These are phyloP conservation scores for Sarocladium strictum DNA, from an alignment of 2,329 filamentous ascomycete species.

Conservation along the genomic window DNA sequence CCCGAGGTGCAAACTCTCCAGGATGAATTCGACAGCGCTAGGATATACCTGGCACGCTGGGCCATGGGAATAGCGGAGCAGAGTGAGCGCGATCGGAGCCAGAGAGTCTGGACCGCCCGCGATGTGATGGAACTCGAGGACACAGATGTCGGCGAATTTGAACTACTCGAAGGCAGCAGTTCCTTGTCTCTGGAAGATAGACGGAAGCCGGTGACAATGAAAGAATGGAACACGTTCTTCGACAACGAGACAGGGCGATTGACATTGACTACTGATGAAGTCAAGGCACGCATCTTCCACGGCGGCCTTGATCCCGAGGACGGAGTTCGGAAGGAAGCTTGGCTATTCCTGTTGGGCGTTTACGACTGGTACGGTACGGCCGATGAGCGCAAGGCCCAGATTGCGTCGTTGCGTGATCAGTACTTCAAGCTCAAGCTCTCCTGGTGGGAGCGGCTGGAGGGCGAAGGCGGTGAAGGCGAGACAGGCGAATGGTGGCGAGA, in stretches of 20 bases:
- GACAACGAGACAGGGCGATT: slow-evolving; percentile 68
- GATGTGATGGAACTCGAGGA: slow-evolving; percentile 93
- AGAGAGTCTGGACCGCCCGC: slow-evolving; percentile 86
- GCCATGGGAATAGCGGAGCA: slow-evolving; percentile 99
- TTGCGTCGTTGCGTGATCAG: slow-evolving; percentile 83
- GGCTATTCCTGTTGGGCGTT: slow-evolving; percentile 88
- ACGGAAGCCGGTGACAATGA: slow-evolving; percentile 68
- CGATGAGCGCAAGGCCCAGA: slow-evolving; percentile 76
- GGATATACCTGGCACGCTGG: slow-evolving; percentile 92
- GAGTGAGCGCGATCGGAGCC: slow-evolving; percentile 78
- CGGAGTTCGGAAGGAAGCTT: slow-evolving; percentile 91
- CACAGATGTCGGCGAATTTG: slow-evolving; percentile 91
- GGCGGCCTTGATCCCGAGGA: slow-evolving; percentile 85
- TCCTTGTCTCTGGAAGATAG: slow-evolving; percentile 70
- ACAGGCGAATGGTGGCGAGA: slow-evolving; percentile 96
- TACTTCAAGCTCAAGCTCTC: slow-evolving; percentile 89
- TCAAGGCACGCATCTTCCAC: slow-evolving; percentile 96
- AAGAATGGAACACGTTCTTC: slow-evolving; percentile 91
- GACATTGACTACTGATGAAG: slow-evolving; percentile 78
- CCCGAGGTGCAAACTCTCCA: slow-evolving; percentile 93
- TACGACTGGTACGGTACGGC: slow-evolving; percentile 87
- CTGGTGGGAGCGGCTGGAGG: slow-evolving; percentile 93
- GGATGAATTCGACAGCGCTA: slow-evolving; percentile 94
- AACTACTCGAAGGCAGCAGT: slow-evolving; percentile 77
- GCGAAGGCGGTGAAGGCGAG: slow-evolving; percentile 72